These are phyloP conservation scores for Orobanche coerulescens DNA, from an alignment of 257 asterid genomes.

Conservation along the genomic window DNA sequence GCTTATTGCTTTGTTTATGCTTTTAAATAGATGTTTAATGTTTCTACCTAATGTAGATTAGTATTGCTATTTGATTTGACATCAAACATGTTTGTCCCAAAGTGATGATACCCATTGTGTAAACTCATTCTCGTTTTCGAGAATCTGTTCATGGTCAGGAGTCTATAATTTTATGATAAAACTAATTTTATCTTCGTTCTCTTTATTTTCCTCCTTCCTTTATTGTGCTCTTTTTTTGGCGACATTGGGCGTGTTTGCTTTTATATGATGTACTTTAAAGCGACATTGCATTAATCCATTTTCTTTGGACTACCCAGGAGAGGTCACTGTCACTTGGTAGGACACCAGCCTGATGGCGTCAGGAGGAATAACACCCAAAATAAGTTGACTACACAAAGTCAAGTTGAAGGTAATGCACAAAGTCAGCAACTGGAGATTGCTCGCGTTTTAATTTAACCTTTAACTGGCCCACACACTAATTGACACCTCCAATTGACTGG, in stretches of 20 bases:
- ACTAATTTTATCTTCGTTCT: no score
- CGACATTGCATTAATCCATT: neutral
- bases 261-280: neutral
- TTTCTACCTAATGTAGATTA: neutral
- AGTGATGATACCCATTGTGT: neutral
- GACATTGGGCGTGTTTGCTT: neutral
- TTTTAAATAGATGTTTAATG: neutral
- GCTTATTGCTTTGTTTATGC: constrained; percentile 14
- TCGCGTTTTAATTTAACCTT: constrained; percentile 14
- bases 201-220: neutral
- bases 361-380: constrained; percentile 24
- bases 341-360: constrained; percentile 34
- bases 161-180: neutral
- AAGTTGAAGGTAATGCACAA: constrained; percentile 31
- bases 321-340: constrained; percentile 59
- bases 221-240: neutral
- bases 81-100: neutral
- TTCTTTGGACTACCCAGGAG: constrained; percentile 44
- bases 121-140: neutral
- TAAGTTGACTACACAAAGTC: constrained; percentile 26
- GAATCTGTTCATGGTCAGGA: neutral
- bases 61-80: constrained; percentile 4
- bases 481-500: constrained; percentile 24
- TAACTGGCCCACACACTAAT: constrained; percentile 28
- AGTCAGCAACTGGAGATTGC: constrained; percentile 15